phyloP scores from a whole-genome alignment of 2,329 filamentous ascomycete species.

The Venturia aucupariae region DNA sequence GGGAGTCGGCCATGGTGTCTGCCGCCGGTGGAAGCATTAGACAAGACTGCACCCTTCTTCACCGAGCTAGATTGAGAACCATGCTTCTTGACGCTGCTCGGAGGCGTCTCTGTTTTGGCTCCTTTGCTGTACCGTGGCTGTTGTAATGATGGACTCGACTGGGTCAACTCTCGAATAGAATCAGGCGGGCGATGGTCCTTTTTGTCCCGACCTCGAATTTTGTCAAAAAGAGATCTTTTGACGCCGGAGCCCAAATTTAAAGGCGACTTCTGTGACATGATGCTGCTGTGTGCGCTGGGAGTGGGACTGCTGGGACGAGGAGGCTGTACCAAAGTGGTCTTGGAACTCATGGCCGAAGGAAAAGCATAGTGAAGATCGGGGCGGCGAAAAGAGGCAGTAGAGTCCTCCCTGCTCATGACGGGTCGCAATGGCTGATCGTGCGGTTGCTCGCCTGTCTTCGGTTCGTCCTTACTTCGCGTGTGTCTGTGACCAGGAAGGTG shows the following conservation, averaged over 20 bases:
- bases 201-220: constrained; percentile 43
- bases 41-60: constrained; percentile 16
- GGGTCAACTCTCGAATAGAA: constrained; percentile 30
- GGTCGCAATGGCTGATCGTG: constrained; percentile 54
- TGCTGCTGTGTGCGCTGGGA: constrained; percentile 58
- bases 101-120: constrained; percentile 24
- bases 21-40: constrained; percentile 15
- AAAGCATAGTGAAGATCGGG: constrained; percentile 45
- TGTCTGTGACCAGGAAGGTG: constrained; percentile 61
- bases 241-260: constrained; percentile 18
- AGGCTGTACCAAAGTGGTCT: constrained; percentile 32
- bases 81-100: constrained; percentile 20
- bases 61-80: constrained; percentile 11
- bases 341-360: constrained; percentile 41
- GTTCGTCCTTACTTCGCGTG: constrained; percentile 56
- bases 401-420: constrained; percentile 68
- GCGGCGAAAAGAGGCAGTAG: constrained; percentile 42
- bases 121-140: constrained; percentile 23
- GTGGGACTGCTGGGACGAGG: constrained; percentile 72
- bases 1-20: constrained; percentile 39
- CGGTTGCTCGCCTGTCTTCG: constrained; percentile 27
- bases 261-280: constrained; percentile 32
- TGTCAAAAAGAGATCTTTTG: constrained; percentile 44
- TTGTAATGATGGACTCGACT: constrained; percentile 33
- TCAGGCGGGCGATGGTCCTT: constrained; percentile 27